These are phyloP conservation scores for Pichia heedii DNA, from an alignment of 805 yeast species.

Conservation along the genomic window DNA sequence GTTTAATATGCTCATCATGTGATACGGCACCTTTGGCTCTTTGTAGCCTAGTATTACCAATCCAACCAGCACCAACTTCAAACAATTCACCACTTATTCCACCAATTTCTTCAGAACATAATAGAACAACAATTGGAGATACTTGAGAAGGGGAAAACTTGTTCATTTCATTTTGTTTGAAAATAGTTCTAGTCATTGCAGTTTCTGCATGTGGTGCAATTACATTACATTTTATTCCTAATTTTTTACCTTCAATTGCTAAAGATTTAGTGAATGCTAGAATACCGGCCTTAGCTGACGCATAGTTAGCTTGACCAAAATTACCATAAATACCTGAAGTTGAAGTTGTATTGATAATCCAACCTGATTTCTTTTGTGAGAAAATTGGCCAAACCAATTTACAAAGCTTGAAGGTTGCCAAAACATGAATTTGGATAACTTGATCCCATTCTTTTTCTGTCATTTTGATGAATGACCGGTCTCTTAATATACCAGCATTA, in stretches of 20 bases:
- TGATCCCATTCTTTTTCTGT: conserved; percentile 73
- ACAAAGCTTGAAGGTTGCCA: conserved; percentile 72
- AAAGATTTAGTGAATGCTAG: conserved; percentile 77
- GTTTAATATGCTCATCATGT: conserved; percentile 41
- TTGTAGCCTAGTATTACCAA: conserved; percentile 92
- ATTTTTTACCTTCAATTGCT: conserved; percentile 83
- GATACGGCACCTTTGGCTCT: conserved; percentile 78
- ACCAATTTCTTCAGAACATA: conserved; percentile 62
- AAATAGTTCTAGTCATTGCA: conserved; percentile 88
- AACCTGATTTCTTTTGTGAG: conserved; percentile 67
- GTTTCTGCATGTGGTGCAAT: conserved; percentile 98
- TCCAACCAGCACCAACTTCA: conserved; percentile 96
- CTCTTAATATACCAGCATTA: conserved; percentile 93
- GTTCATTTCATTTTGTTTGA: conserved; percentile 71
- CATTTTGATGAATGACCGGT: conserved; percentile 80
- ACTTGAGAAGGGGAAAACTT: conserved; percentile 81
- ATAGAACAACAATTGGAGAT: conserved; percentile 78
- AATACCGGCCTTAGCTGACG: conserved; percentile 87
- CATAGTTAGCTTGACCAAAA: conserved; percentile 95
- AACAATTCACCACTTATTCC: conserved; percentile 65
- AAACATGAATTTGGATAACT: conserved; percentile 73
- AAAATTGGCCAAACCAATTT: conserved; percentile 92
- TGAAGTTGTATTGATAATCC: conserved; percentile 81
- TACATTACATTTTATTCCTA: conserved; percentile 65
- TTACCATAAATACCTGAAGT: conserved; percentile 97